phyloP scores from a whole-genome alignment of 2,329 filamentous ascomycete species.

The Lasiodiplodia sp. region DNA sequence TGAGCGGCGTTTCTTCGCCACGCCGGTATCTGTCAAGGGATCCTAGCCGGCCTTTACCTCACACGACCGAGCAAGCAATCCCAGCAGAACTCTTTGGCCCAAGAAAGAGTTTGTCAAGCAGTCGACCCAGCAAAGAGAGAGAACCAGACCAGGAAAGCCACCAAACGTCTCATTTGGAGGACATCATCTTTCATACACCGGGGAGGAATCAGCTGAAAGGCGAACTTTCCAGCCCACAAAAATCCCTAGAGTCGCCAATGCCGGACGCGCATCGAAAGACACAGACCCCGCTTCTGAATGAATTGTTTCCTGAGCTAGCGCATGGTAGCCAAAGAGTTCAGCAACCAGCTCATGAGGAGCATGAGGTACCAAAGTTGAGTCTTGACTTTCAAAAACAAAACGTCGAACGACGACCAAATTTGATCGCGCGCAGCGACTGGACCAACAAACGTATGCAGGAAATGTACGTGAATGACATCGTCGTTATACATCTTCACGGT shows the following conservation, averaged over 20 bases:
- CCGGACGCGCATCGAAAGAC: not conserved
- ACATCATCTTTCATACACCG: not conserved
- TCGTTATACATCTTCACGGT: slow-evolving; percentile 35
- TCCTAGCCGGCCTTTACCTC: slow-evolving; percentile 10
- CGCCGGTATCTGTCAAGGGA: slow-evolving; percentile 12
- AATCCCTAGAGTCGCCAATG: not conserved
- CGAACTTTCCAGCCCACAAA: not conserved
- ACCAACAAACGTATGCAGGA: slow-evolving; percentile 1
- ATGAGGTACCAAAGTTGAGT: slow-evolving; percentile 10
- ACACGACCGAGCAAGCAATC: slow-evolving; percentile 9
- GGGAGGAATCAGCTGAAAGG: too few species aligned
- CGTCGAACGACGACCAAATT: not conserved
- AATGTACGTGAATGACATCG: slow-evolving; percentile 17
- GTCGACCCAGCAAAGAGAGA: too few species aligned
- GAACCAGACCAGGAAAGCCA: not conserved
- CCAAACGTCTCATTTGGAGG: not conserved
- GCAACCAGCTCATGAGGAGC: not conserved
- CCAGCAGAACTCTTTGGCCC: slow-evolving; percentile 3
- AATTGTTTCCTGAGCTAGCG: slow-evolving; percentile 25
- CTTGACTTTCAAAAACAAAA: slow-evolving; percentile 5
- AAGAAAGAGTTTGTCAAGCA: not conserved
- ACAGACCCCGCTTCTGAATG: not conserved
- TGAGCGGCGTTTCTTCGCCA: not conserved
- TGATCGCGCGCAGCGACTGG: not conserved
- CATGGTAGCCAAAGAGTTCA: not conserved